Conservation (phyloP, 2,329 filamentous ascomycete species). For the Phyllosticta ampelicida region DNA sequence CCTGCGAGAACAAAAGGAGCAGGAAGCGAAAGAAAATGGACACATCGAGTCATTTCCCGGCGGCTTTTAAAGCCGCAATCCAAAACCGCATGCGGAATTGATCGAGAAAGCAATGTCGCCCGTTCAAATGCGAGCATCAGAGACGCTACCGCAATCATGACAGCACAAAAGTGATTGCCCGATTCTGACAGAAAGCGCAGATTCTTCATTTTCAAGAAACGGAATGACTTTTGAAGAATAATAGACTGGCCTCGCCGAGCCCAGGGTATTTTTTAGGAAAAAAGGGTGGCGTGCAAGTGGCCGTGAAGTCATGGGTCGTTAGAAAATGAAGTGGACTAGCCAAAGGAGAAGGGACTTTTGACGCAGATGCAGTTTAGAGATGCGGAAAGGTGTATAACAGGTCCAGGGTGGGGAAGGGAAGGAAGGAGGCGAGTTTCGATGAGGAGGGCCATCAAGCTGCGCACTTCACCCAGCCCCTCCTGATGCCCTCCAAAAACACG, state of each 20-base stretch:
- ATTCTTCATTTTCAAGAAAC: not conserved
- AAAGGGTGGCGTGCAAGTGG: not conserved
- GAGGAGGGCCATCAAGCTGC: slow-evolving; percentile 21
- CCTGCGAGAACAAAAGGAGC: not conserved
- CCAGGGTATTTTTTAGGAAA: not conserved
- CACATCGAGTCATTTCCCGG: not conserved
- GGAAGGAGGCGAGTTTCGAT: not conserved
- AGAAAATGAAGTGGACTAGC: not conserved
- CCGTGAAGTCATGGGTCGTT: not conserved
- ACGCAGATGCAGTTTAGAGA: not conserved
- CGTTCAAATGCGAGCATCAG: not conserved
- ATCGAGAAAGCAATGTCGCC: not conserved
- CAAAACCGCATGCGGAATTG: not conserved
- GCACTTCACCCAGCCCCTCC: slow-evolving; percentile 26
- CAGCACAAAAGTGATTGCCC: not conserved
- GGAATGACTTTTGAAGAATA: not conserved
- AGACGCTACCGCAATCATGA: not conserved
- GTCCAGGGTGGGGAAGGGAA: not conserved
- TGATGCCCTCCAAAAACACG: slow-evolving; percentile 28
- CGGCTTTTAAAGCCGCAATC: not conserved
- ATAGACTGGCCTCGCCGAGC: not conserved
- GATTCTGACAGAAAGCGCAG: not conserved
- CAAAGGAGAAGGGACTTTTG: not conserved
- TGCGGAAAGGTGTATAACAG: not conserved
- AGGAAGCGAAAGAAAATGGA: not conserved